Evolutionary conservation across 495 filamentous ascomycete genomes (phyloP), one percentile per base, ranked within the genome.

Genomic region (Tetracladium setigerum): DNA sequence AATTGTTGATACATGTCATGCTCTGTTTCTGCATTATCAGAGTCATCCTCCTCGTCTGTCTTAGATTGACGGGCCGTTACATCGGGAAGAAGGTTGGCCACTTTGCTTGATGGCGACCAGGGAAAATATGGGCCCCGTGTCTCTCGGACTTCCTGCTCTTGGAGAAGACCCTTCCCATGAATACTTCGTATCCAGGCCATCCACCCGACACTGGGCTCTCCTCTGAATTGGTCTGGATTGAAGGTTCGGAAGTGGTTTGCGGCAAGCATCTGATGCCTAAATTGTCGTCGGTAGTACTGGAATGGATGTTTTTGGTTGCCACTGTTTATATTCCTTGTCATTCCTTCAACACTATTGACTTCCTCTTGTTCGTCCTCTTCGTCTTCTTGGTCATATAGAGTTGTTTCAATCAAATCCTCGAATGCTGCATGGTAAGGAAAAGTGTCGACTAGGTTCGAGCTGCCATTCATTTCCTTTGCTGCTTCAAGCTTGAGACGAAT

Each of bases 381-480:
- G 22, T 27, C 22, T 7, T 27, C 3, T 7, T 27, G 3, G 7
- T 27, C 22, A 27, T 27, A 27, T 7, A 27, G 54, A n/a, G 47
- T 32, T 4, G 56, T 62, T 31, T 11, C 15, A 15, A 68, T 44
- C 22, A 68, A 47, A 49, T 68, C 64, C 33, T 63, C 62, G 40
- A 66, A 67, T 6, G 65, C 65, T n/a, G 37, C 46, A 16, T 54
- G 44, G 42, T 56, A 68, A 10, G 37, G 56, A 19, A 59, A 42
- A 9, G 37, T n/a, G 22, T 49, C 52, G 24, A 13, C 16, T 14
- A 14, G 19, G 4, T 14, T 3, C 27, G 8, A 22, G 30, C 9
- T 22, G 16, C 7, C 3, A 3, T 27, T 27, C 22, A 27, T 27
- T 7, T 27, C 22, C 22, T 27, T 27, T 7, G 22, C 14, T 3